These are phyloP conservation scores for Arthrinium puccinioides DNA, from an alignment of 2,329 filamentous ascomycete species.

Conservation along the genomic window DNA sequence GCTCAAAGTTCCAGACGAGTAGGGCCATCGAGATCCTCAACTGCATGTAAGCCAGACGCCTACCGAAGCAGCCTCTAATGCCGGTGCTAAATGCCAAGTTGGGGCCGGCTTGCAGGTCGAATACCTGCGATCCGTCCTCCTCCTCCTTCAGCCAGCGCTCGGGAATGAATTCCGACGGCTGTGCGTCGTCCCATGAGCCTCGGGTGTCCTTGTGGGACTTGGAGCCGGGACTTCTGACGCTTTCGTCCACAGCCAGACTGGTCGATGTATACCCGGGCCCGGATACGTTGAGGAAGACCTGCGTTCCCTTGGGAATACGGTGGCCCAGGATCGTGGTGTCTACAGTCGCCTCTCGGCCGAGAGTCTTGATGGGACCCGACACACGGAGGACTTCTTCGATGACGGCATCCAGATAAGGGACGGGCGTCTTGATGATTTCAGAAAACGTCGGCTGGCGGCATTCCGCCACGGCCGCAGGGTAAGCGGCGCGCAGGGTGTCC, in stretches of 20 bases:
- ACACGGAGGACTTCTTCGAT: conserved; percentile 8
- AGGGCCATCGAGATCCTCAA: conserved; percentile 19
- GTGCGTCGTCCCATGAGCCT: conserved; percentile 4
- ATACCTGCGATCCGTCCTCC: background rate
- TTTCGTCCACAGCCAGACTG: conserved; percentile 6
- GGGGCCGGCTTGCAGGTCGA: conserved; percentile 8
- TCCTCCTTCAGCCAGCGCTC: conserved; percentile 8
- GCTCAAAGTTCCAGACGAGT: conserved; percentile 20
- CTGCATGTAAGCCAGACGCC: conserved; percentile 19
- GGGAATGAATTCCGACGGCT: conserved; percentile 4
- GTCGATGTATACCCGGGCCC: conserved; percentile 5
- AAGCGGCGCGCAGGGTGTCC: conserved; percentile 3
- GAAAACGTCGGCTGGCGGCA: conserved; percentile 5
- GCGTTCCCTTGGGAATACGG: conserved; percentile 3
- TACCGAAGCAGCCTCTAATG: conserved; percentile 8
- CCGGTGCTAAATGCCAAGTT: conserved; percentile 7
- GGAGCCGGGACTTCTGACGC: conserved; percentile 5
- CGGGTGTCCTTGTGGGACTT: conserved; percentile 3
- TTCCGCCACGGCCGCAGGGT: background rate
- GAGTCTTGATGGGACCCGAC: conserved; percentile 1
- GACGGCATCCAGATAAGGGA: conserved; percentile 8
- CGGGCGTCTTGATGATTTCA: conserved; percentile 4
- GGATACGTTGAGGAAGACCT: conserved; percentile 2
- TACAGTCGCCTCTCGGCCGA: conserved; percentile 3
- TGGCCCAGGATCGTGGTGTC: conserved; percentile 6